phyloP scores from a whole-genome alignment of 2,329 filamentous ascomycete species.

The Sordariomycetes sp. region DNA sequence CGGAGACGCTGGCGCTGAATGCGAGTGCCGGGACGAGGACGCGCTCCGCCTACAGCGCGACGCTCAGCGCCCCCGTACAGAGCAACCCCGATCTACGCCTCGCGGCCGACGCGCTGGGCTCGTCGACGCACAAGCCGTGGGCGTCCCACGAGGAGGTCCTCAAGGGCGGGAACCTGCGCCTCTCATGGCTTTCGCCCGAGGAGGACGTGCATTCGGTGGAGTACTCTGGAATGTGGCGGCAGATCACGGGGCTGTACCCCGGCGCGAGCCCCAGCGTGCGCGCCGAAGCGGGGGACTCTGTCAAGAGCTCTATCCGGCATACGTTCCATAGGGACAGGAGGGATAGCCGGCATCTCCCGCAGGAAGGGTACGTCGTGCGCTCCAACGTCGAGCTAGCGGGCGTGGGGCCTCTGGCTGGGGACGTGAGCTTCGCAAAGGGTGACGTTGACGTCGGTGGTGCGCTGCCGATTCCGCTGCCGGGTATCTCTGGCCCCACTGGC shows the following conservation, averaged over 20 bases:
- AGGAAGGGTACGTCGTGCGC: slow-evolving; percentile 68
- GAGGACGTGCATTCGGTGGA: slow-evolving; percentile 64
- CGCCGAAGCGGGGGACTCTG: slow-evolving; percentile 74
- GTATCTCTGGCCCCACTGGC: slow-evolving; percentile 55
- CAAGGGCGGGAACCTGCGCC: slow-evolving; percentile 62
- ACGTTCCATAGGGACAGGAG: slow-evolving; percentile 68
- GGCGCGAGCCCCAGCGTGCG: slow-evolving; percentile 72
- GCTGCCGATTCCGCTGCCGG: slow-evolving; percentile 58
- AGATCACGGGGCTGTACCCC: slow-evolving; percentile 65
- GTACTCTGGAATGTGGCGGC: slow-evolving; percentile 76
- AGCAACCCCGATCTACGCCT: slow-evolving; percentile 73
- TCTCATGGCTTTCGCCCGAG: slow-evolving; percentile 56
- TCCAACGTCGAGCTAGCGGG: slow-evolving; percentile 76
- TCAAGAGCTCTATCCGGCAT: slow-evolving; percentile 80
- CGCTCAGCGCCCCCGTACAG: slow-evolving; percentile 68
- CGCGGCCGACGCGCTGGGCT: slow-evolving; percentile 69
- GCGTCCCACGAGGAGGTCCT: slow-evolving; percentile 86
- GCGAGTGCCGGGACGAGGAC: slow-evolving; percentile 84
- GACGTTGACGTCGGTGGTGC: slow-evolving; percentile 73
- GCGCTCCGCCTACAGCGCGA: slow-evolving; percentile 78
- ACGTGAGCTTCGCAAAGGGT: slow-evolving; percentile 90
- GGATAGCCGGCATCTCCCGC: slow-evolving; percentile 75
- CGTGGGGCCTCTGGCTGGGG: slow-evolving; percentile 68
- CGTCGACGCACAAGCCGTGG: slow-evolving; percentile 80
- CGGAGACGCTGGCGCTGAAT: slow-evolving; percentile 77